Evolutionary conservation across 2,329 filamentous ascomycete species (phyloP), one percentile per base, ranked within the genome.

Genomic region (Penicillium sclerotigenum): DNA sequence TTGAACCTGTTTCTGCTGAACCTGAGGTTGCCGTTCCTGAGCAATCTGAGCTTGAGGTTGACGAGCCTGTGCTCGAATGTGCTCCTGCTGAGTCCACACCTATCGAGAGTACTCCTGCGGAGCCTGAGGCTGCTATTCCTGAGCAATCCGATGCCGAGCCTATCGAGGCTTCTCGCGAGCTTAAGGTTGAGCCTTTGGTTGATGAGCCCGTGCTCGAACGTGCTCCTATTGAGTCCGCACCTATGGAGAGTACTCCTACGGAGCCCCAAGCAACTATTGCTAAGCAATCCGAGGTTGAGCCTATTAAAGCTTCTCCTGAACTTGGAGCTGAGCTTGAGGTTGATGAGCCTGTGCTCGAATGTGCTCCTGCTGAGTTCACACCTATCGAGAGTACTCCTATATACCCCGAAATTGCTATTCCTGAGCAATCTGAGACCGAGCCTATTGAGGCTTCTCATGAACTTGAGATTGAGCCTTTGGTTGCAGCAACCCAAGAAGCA

Each of bases 351-450:
- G 38, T 31, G 16, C 22, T 43, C 22, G 4, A 34, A 33, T 18
- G 13, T 41, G 14, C 20, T n/a, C 20, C 31, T 10, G 9, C 34
- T n/a, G 31, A 26, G 6, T 10, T 22, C 7, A 14, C 14, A 5
- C 22, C 38, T 41, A 10, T 26, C 29, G 14, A 24, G 18, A 40
- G 22, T 11, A 38, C 49, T 13, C 33, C 16, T 26, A 22, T 31
- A 13, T 36, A 47, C 24, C 28, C 24, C 11, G 56, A 47, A 18
- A 36, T 26, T 54, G 18, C 7, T 22, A 13, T 54, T 28, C 11
- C 40, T 9, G 8, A 51, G 36, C 43, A 50, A 16, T 36, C 50
- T 46, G 59, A 57, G 10, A n/a, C 48, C 29, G 45, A 54, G 16
- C 34, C 34, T 36, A 45, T 33, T 9, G 41, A 54, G 40, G 34